phyloP scores from a whole-genome alignment of 768 basidiomycete genomes.

The Pleurotus giganteus region DNA sequence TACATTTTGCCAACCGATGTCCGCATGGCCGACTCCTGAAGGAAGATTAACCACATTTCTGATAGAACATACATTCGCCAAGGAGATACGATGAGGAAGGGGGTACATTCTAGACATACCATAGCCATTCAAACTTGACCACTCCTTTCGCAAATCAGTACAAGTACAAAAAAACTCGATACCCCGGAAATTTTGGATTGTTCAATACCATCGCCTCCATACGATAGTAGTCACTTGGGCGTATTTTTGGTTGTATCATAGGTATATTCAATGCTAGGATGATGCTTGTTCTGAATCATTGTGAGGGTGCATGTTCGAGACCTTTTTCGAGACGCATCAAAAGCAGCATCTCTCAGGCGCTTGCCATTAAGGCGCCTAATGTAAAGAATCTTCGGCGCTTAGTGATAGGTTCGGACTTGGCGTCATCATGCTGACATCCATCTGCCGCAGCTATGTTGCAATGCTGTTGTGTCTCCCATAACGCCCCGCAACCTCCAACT shows the following conservation, averaged over 20 bases:
- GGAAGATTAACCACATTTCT: not conserved
- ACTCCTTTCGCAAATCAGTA: not conserved
- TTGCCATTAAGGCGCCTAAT: too few relatives aligned
- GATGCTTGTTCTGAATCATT: too few relatives aligned
- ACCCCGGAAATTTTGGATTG: slow-evolving; percentile 2
- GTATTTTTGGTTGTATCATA: slow-evolving; percentile 2
- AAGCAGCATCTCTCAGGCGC: too few relatives aligned
- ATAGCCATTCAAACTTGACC: not conserved
- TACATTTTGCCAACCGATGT: not conserved
- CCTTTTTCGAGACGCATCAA: too few relatives aligned
- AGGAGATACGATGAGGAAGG: not conserved
- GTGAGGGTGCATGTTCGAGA: too few relatives aligned
- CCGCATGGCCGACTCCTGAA: not conserved
- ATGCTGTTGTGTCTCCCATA: not conserved
- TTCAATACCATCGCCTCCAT: not conserved
- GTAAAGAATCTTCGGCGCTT: too few relatives aligned
- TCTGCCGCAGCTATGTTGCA: not conserved
- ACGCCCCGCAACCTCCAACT: too few relatives aligned
- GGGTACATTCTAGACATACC: not conserved
- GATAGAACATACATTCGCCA: not conserved
- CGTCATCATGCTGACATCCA: not conserved
- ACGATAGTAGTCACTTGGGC: not conserved
- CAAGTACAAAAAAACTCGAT: not conserved
- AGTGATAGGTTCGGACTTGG: too few relatives aligned
- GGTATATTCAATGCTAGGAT: not conserved